phyloP scores from a whole-genome alignment of 1,284 basidiomycete species.

The Cystobasidium slooffiae region DNA sequence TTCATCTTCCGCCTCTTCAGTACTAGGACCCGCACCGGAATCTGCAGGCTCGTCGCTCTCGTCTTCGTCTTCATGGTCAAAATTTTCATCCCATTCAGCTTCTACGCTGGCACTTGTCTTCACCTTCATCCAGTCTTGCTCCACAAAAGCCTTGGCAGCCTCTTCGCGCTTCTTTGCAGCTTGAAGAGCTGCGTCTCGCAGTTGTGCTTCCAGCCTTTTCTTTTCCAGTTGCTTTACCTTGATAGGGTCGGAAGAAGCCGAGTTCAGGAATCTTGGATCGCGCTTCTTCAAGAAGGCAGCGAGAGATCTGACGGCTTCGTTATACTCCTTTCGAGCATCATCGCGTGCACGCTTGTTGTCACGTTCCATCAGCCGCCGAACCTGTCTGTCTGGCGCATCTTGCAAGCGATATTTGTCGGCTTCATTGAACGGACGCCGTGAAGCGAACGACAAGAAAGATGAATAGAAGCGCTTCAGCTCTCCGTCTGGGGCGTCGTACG shows the following conservation, averaged over 20 bases:
- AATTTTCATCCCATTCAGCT: slow-evolving; percentile 48
- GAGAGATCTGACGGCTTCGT: slow-evolving; percentile 63
- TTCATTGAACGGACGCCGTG: slow-evolving; percentile 90
- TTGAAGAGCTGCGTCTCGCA: slow-evolving; percentile 50
- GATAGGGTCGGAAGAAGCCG: slow-evolving; percentile 26
- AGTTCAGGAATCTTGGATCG: slow-evolving; percentile 37
- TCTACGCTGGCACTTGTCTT: slow-evolving; percentile 57
- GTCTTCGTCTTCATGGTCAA: slow-evolving; percentile 42
- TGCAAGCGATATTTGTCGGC: slow-evolving; percentile 78
- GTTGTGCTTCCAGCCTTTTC: slow-evolving; percentile 65
- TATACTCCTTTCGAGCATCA: slow-evolving; percentile 86
- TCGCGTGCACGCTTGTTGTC: slow-evolving; percentile 93
- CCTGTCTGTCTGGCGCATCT: slow-evolving; percentile 64
- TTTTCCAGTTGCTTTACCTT: slow-evolving; percentile 34
- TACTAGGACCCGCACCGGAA: slow-evolving; percentile 45
- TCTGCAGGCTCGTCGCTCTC: slow-evolving; percentile 41
- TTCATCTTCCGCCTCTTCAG: slow-evolving; percentile 45
- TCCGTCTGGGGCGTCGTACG: slow-evolving; percentile 61
- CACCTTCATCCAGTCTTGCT: slow-evolving; percentile 57
- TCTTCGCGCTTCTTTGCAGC: slow-evolving; percentile 52
- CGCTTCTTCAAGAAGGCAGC: slow-evolving; percentile 40
- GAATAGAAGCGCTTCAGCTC: slow-evolving; percentile 70
- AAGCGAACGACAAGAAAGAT: slow-evolving; percentile 84
- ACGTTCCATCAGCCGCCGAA: slow-evolving; percentile 80
- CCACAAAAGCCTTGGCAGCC: slow-evolving; percentile 51